These are phyloP conservation scores for Cadophora sp. DNA, from an alignment of 2,329 filamentous ascomycete genomes.

Conservation along the genomic window DNA sequence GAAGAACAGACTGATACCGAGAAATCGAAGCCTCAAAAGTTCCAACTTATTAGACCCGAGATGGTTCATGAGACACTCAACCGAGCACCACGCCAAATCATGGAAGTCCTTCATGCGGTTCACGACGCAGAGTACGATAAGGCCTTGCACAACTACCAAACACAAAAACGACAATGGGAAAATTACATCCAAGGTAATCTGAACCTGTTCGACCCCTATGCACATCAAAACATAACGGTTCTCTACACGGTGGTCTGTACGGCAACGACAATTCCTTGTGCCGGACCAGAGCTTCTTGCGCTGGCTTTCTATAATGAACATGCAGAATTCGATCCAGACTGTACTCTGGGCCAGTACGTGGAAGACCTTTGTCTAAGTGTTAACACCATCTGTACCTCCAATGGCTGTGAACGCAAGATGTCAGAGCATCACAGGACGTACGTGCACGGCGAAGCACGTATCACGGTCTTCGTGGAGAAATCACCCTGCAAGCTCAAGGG, in stretches of 20 bases:
- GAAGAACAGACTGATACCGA: constrained; percentile 64
- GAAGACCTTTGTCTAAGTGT: constrained; percentile 85
- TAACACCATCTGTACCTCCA: constrained; percentile 78
- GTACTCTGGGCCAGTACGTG: constrained; percentile 92
- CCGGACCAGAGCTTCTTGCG: constrained; percentile 87
- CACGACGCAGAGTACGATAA: constrained; percentile 98
- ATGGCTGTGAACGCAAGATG: constrained; percentile 88
- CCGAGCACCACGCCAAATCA: constrained; percentile 82
- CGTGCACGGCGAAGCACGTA: constrained; percentile 92
- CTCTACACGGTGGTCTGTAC: constrained; percentile 95
- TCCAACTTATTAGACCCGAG: constrained; percentile 90
- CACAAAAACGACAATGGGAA: constrained; percentile 95
- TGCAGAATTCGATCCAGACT: constrained; percentile 78
- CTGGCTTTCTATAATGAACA: constrained; percentile 95
- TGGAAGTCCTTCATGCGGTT: constrained; percentile 92
- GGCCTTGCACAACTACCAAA: constrained; percentile 90
- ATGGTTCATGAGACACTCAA: constrained; percentile 90
- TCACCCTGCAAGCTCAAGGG: constrained; percentile 70
- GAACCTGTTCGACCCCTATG: constrained; percentile 91
- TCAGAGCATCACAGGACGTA: constrained; percentile 94
- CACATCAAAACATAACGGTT: constrained; percentile 95
- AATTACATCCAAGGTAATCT: constrained; percentile 88
- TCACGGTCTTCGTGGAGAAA: constrained; percentile 88
- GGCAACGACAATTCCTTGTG: constrained; percentile 89
- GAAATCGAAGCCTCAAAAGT: constrained; percentile 71